Evolutionary conservation across 2,329 filamentous ascomycete species (phyloP).

Genomic region (Cordyceps cicadae): DNA sequence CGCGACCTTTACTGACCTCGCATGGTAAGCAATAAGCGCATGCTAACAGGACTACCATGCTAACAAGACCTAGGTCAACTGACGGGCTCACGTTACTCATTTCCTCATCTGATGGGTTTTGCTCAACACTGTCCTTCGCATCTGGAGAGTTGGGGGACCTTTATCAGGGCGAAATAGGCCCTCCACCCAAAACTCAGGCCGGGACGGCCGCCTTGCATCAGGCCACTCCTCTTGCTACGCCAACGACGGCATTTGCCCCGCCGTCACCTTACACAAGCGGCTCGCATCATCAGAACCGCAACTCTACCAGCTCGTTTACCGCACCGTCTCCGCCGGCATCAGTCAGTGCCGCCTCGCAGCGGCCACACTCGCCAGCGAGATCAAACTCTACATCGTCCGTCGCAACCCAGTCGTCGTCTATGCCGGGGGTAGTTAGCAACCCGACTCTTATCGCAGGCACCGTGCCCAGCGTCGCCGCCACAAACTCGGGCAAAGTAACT

Average conservation of each 20-base stretch:
- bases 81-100: conserved; percentile 62
- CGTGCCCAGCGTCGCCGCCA: conserved; percentile 67
- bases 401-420: conserved; percentile 51
- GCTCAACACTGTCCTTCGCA: conserved; percentile 78
- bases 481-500: conserved; percentile 56
- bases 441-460: conserved; percentile 70
- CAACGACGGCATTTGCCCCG: conserved; percentile 54
- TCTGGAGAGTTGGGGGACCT: conserved; percentile 76
- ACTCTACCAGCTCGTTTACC: conserved; percentile 49
- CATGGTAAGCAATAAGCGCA: conserved; percentile 58
- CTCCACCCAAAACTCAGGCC: conserved; percentile 31
- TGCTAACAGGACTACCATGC: background rate
- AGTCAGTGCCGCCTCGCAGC: conserved; percentile 50
- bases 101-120: conserved; percentile 97
- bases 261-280: conserved; percentile 48
- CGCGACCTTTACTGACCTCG: conserved; percentile 91
- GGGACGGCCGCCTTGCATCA: conserved; percentile 45
- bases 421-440: conserved; percentile 57
- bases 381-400: conserved; percentile 83
- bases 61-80: conserved; percentile 35
- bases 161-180: conserved; percentile 62
- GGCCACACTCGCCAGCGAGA: conserved; percentile 69
- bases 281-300: conserved; percentile 46
- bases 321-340: conserved; percentile 48
- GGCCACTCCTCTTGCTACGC: conserved; percentile 62